Conservation (phyloP, 2,329 filamentous ascomycete genomes). For the Stachybotrys elegans region DNA sequence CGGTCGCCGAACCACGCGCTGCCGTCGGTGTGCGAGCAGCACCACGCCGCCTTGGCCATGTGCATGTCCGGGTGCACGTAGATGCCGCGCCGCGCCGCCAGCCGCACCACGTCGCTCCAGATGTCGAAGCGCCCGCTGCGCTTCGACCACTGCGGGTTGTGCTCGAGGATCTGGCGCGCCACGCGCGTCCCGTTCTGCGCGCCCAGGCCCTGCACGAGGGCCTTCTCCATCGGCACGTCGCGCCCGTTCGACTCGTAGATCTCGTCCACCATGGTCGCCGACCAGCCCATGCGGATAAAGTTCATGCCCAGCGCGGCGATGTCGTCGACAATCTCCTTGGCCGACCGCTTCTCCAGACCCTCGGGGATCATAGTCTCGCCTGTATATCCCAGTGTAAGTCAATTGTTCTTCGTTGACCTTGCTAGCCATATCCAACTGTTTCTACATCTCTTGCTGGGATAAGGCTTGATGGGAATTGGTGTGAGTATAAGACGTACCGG, state of each 20-base stretch:
- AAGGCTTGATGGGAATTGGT: neutral
- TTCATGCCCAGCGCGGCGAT: slow-evolving; percentile 48
- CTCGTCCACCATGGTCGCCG: slow-evolving; percentile 52
- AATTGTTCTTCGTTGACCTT: neutral
- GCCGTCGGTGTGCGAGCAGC: slow-evolving; percentile 43
- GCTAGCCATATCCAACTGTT: neutral
- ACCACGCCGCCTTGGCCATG: slow-evolving; percentile 35
- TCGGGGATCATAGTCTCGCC: slow-evolving; percentile 52
- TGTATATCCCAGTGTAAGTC: too few species aligned
- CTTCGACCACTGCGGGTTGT: slow-evolving; percentile 37
- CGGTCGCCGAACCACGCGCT: slow-evolving; percentile 52
- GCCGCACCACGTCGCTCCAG: slow-evolving; percentile 10
- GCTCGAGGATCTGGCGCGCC: slow-evolving; percentile 38
- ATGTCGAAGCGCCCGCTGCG: slow-evolving; percentile 12
- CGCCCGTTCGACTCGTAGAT: slow-evolving; percentile 31
- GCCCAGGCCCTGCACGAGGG: slow-evolving; percentile 37
- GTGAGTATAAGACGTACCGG: slow-evolving; percentile 5
- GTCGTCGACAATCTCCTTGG: slow-evolving; percentile 41
- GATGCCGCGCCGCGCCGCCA: slow-evolving; percentile 21
- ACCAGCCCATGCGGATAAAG: slow-evolving; percentile 50
- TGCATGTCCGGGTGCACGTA: slow-evolving; percentile 36
- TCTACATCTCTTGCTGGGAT: neutral
- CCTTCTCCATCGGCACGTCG: slow-evolving; percentile 31
- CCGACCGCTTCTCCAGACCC: slow-evolving; percentile 48
- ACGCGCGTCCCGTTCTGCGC: slow-evolving; percentile 42